These are phyloP conservation scores for Raddia guianensis DNA, from an alignment of 176 grass and related monocot species.

Conservation along the genomic window DNA sequence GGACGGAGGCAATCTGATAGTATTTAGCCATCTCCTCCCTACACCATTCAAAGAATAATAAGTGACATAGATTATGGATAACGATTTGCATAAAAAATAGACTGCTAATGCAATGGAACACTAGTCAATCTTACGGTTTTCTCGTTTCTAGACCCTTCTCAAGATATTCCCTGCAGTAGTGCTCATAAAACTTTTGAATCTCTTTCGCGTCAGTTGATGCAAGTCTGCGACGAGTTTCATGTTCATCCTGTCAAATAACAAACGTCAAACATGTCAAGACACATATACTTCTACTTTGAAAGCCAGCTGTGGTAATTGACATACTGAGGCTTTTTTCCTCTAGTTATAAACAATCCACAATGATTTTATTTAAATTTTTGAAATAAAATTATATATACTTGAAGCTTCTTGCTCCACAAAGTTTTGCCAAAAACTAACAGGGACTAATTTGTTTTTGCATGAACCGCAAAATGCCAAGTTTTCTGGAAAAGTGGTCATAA, in stretches of 20 bases:
- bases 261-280: neutral
- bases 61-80: conserved; percentile 31
- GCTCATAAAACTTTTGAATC: conserved; percentile 71
- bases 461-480: neutral
- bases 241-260: conserved; percentile 67
- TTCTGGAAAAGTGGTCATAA: neutral
- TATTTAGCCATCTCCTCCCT: conserved; percentile 82
- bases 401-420: neutral
- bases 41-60: conserved; percentile 25
- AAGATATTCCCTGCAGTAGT: conserved; percentile 58
- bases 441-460: neutral
- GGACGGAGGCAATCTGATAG: conserved; percentile 74
- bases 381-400: neutral
- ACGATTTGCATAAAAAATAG: conserved; percentile 12
- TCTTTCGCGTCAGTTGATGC: conserved; percentile 62
- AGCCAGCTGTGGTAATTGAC: neutral
- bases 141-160: conserved; percentile 38
- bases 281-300: neutral
- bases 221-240: conserved; percentile 42
- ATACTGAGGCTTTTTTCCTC: neutral
- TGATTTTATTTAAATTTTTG: neutral
- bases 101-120: neutral
- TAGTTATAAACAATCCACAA: neutral
- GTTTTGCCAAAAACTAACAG: neutral
- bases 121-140: conserved; percentile 64